Percentiles rank a stretch among this genome's conserved stretches.
Conservation (phyloP, 2,329 filamentous ascomycete species). For the Neophaeococcomyces aloes region DNA sequence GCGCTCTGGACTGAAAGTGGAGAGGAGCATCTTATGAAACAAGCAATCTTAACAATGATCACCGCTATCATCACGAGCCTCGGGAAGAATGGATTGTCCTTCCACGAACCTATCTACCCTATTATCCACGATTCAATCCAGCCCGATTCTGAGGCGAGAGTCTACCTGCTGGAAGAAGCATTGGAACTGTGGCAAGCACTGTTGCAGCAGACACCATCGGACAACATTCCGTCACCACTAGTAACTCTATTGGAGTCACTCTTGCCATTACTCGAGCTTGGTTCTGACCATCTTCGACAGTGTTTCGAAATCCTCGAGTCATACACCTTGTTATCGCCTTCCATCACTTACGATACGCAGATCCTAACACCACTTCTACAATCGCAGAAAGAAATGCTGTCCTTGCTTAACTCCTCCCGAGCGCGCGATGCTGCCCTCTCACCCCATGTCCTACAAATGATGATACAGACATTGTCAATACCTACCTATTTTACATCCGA, state of each 20-base stretch:
- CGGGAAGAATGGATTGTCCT: slow-evolving; percentile 64
- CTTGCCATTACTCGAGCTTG: slow-evolving; percentile 57
- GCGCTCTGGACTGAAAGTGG: slow-evolving; percentile 75
- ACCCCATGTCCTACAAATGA: slow-evolving; percentile 30
- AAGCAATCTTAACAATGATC: slow-evolving; percentile 78
- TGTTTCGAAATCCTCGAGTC: slow-evolving; percentile 57
- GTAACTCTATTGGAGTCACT: slow-evolving; percentile 51
- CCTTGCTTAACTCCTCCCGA: slow-evolving; percentile 16
- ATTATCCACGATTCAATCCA: slow-evolving; percentile 72
- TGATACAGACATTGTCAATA: slow-evolving; percentile 26
- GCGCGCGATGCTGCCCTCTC: slow-evolving; percentile 27
- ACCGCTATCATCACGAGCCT: slow-evolving; percentile 77
- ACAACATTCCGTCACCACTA: slow-evolving; percentile 47
- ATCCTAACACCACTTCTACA: slow-evolving; percentile 32
- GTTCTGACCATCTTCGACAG: slow-evolving; percentile 51
- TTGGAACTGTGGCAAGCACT: slow-evolving; percentile 80
- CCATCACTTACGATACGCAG: slow-evolving; percentile 34
- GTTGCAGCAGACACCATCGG: slow-evolving; percentile 53
- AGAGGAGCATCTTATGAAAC: slow-evolving; percentile 86
- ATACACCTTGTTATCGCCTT: slow-evolving; percentile 56
- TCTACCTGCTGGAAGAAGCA: slow-evolving; percentile 84
- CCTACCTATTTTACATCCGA: slow-evolving; percentile 20
- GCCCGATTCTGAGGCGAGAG: slow-evolving; percentile 58
- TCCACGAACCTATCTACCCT: slow-evolving; percentile 70
- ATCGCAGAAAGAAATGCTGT: slow-evolving; percentile 22